Evolutionary conservation across 2,329 filamentous ascomycete species (phyloP).

Genomic region (Cadophora luteo-olivacea): DNA sequence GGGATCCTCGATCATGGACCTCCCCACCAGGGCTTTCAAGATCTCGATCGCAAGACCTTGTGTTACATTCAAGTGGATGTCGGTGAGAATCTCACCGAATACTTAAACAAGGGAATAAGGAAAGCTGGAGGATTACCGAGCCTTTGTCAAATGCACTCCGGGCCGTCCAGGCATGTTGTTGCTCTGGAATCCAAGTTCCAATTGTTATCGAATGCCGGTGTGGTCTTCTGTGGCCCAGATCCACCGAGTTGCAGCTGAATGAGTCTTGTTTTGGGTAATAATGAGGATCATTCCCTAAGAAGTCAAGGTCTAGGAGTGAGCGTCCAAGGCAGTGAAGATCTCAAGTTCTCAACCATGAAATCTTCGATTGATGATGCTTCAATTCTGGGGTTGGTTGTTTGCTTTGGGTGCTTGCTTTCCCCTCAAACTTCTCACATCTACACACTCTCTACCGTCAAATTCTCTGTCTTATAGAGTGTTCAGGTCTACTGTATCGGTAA

Average conservation of each 20-base stretch:
- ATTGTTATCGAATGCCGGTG: background rate
- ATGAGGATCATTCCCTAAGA: background rate
- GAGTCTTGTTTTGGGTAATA: background rate
- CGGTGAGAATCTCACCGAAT: slow-evolving; percentile 12
- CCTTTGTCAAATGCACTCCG: background rate
- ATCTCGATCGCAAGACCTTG: background rate
- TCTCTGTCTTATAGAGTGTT: too few species aligned
- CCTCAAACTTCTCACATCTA: too few species aligned
- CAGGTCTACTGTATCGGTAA: background rate
- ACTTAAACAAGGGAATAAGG: too few species aligned
- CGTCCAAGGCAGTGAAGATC: too few species aligned
- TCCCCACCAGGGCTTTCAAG: background rate
- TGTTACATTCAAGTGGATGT: background rate
- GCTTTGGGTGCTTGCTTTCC: too few species aligned
- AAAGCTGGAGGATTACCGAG: background rate
- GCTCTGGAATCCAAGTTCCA: background rate
- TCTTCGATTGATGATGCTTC: too few species aligned
- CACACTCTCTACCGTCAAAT: too few species aligned
- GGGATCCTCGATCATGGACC: slow-evolving; percentile 4
- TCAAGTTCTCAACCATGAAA: too few species aligned
- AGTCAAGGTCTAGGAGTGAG: background rate
- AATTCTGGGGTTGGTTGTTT: too few species aligned
- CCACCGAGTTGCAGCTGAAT: background rate
- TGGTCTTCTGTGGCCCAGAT: slow-evolving; percentile 13
- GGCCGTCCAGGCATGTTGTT: background rate